Base-by-base conservation (phyloP, 345 rosid species). In the Capsella bursapastoris region DNA sequence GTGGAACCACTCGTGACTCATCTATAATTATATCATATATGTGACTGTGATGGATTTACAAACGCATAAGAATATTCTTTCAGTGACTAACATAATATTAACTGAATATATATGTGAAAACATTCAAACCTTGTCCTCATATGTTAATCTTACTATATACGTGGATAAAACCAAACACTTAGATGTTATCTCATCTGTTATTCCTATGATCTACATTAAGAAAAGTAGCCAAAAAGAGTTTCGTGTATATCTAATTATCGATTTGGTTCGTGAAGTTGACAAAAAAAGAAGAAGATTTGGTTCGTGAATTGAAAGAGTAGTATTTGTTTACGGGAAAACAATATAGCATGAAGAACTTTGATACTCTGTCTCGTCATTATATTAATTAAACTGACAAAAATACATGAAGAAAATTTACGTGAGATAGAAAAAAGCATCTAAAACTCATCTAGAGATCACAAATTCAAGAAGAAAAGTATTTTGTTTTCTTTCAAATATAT, bases 1-100 rank as follows among this genome's bases (percentile, higher is more conserved):
- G 25, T 71, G 43, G 58, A 66, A 32, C 71, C 57, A 64, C 57
- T 56, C 50, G 45, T 34, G 10, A 64, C 31, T 60, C 53, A 41
- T 52, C 53, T 52, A 22, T 38, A 40, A 13, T 12, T 12, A 22
- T 70, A 47, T 22, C 59, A 52, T 41, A 45, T 47, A 66, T 51
- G 50, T 35, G 44, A 57, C 18, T 68, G 41, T 12, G 35, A 57
- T 57, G 49, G 43, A 57, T 57, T 25, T 12, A 47, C 22, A 47
- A 27, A 57, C 32, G n/a, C 25, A 22, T 56, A 27, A 52, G 62
- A 63, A 29, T 40, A 18, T 13, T 25, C 27, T 63, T 45, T 72
- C 44, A 41, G 18, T 41, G 37, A 15, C 25, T 63, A 41, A 32
- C 6, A 13, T 41, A 22, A 45, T 5, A 15, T 29, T 41, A 22